Base-by-base conservation (phyloP, 1,284 basidiomycete species). In the Naganishia albida region DNA sequence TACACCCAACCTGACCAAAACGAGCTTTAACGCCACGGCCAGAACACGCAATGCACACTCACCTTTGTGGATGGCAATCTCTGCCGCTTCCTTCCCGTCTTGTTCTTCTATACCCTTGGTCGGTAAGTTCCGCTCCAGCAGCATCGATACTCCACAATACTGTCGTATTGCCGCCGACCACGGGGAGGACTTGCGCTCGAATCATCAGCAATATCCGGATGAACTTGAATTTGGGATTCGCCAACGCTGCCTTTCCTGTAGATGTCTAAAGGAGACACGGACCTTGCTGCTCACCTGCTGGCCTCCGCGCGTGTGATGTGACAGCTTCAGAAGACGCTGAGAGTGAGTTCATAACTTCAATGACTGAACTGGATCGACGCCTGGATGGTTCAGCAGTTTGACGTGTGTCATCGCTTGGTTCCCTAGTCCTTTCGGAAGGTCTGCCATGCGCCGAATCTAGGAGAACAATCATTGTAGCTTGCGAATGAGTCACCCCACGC, bases 81-180 rank as follows among this genome's bases (percentile, higher is more conserved):
- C 38, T 60, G 44, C 30, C 56, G 56, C 44, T 49, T 60, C 56
- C 49, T 44, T 16, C 56, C 56, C 23, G 56, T 60, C 34, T 60
- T 60, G 15, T 60, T 60, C 34, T 49, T 44, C 13, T 60, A 60
- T 3, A 28, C 25, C 20, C 56, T 44, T 18, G 56, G 56, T 2
- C 56, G 44, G 39, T 60, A 60, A 20, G 34, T 60, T 34, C 56
- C 56, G 20, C 46, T 50, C 56, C 56, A 60, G 23, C 56, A 60
- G 38, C 56, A 60, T 18, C 56, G 44, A 39, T 60, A 60, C 56
- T 60, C 56, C 0, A 60, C 34, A 20, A 60, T 60, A 26, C 56
- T 60, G 8, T 40, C 46, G 23, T 60, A 60, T 34, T 49, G 56
- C 46, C 34, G n/a, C 10, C n/a, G 20, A 3, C 34, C 56, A 15